Evolutionary conservation across 192 early-diverging fungal genomes (phyloP).

Genomic region (Podila minutissima): DNA sequence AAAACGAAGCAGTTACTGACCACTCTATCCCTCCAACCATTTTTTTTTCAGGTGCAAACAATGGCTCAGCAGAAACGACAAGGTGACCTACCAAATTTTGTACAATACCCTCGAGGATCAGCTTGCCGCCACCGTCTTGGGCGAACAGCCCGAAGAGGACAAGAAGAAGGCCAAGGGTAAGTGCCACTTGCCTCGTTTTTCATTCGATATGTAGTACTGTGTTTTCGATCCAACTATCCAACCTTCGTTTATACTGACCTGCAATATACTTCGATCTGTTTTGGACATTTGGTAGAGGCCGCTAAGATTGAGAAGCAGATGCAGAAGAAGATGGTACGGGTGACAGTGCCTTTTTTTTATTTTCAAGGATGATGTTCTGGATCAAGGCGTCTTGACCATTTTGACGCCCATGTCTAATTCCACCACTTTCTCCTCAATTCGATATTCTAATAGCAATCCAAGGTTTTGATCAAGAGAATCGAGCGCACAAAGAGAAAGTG

Average conservation of each 20-base stretch:
- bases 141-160: constrained; percentile 42
- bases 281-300: constrained; percentile 61
- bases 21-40: not conserved
- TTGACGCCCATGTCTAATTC: too few relatives aligned
- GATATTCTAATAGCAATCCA: constrained; percentile 53
- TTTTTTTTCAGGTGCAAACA: constrained; percentile 39
- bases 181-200: too few relatives aligned
- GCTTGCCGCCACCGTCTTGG: constrained; percentile 27
- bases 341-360: not conserved
- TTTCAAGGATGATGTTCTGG: not conserved
- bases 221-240: not conserved
- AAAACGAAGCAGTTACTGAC: constrained; percentile 8
- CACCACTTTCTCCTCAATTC: too few relatives aligned
- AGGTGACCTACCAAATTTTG: constrained; percentile 19
- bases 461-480: constrained; percentile 85
- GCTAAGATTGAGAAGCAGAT: constrained; percentile 80
- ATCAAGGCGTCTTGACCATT: not conserved
- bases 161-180: constrained; percentile 60
- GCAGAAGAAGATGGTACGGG: constrained; percentile 79
- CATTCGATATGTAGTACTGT: not conserved
- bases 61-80: constrained; percentile 48
- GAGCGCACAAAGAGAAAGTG: constrained; percentile 95
- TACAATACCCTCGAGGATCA: constrained; percentile 42
- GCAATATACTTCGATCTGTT: not conserved
- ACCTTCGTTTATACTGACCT: not conserved